Conservation (phyloP, 257 asterid genomes). For the Solanum dulcamara region DNA sequence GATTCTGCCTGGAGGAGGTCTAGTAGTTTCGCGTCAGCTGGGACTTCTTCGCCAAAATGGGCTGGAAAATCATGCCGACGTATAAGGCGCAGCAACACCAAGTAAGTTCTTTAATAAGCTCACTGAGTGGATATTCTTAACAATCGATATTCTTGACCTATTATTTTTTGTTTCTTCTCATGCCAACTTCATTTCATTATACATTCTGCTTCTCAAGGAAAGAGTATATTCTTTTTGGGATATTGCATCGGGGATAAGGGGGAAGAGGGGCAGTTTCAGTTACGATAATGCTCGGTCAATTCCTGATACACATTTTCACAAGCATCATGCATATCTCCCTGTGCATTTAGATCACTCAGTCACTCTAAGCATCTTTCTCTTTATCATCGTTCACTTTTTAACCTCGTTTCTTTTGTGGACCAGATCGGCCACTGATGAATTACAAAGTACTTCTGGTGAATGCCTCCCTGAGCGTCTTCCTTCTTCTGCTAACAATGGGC, state of each 20-base stretch:
- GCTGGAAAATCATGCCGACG: constrained; percentile 86
- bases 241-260: background rate
- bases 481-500: constrained; percentile 26
- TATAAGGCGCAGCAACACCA: constrained; percentile 50
- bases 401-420: background rate
- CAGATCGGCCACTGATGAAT: background rate
- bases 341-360: background rate
- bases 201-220: background rate
- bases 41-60: constrained; percentile 40
- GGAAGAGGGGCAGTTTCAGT: background rate
- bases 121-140: background rate
- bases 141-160: background rate
- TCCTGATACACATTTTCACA: background rate
- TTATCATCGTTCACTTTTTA: background rate
- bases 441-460: background rate
- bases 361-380: background rate
- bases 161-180: background rate
- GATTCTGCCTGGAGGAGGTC: constrained; percentile 38
- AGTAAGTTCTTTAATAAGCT: constrained; percentile 28
- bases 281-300: background rate
- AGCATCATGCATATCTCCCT: background rate
- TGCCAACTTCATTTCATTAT: background rate
- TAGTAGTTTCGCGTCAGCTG: constrained; percentile 40
- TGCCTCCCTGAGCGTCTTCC: constrained; percentile 15
- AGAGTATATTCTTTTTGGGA: background rate